These are phyloP conservation scores for Pinus tabuliformis DNA, from an alignment of 75 land plant species.

Conservation along the genomic window DNA sequence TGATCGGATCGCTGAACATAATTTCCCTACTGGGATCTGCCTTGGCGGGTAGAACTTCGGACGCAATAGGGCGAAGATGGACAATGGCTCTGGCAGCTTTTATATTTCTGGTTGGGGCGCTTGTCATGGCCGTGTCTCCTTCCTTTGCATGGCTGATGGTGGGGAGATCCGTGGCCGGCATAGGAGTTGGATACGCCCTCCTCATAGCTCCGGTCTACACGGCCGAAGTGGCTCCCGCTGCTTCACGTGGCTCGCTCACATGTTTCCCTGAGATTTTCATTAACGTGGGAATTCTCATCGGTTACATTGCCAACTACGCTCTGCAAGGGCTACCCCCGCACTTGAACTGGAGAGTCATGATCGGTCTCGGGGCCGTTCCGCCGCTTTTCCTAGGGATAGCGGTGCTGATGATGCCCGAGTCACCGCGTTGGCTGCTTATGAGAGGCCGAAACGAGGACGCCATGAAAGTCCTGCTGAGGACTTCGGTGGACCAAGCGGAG, in stretches of 20 bases:
- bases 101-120: slow-evolving; percentile 72
- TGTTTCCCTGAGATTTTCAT: slow-evolving; percentile 86
- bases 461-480: slow-evolving; percentile 33
- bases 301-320: slow-evolving; percentile 66
- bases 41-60: slow-evolving; percentile 75
- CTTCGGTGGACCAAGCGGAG: slow-evolving; percentile 26
- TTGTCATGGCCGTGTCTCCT: slow-evolving; percentile 70
- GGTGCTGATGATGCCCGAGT: slow-evolving; percentile 82
- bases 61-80: slow-evolving; percentile 72
- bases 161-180: slow-evolving; percentile 67
- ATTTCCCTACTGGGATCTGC: slow-evolving; percentile 64
- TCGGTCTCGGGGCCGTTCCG: slow-evolving; percentile 71
- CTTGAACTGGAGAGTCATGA: slow-evolving; percentile 78
- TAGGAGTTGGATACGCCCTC: slow-evolving; percentile 85
- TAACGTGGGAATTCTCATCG: slow-evolving; percentile 70
- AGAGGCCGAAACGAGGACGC: slow-evolving; percentile 55
- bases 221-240: slow-evolving; percentile 72
- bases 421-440: slow-evolving; percentile 93
- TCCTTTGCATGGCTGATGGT: slow-evolving; percentile 55
- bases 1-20: slow-evolving; percentile 68
- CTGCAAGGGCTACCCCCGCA: slow-evolving; percentile 42
- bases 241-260: slow-evolving; percentile 61
- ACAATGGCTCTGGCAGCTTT: slow-evolving; percentile 73
- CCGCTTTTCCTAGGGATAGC: slow-evolving; percentile 46
- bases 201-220: slow-evolving; percentile 91